Evolutionary conservation across 768 basidiomycete genomes (phyloP), one percentile per base, ranked within the genome.

Genomic region (Paxillus rubicundulus): DNA sequence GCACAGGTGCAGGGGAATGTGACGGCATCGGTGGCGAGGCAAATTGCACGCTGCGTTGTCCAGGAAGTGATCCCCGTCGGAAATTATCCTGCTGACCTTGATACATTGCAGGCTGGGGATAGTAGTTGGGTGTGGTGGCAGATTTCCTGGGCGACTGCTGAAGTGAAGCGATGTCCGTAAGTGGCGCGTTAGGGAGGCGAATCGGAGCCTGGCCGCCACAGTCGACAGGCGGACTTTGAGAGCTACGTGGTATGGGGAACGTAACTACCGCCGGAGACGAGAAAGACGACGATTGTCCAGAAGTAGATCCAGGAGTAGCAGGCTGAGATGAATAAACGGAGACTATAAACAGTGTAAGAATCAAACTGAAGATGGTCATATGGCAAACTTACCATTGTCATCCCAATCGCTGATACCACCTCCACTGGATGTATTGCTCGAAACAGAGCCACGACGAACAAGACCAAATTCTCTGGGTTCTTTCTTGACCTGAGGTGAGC

Each of bases 321-420:
- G 71, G 69, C 18, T 65, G 58, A 4, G 78, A 79, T 16, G 63
- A 65, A 45, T 60, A 53, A 34, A 70, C 52, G 1, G 66, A 65
- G 17, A 65, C 67, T 70, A 47, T 27, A 10, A 24, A 44, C 30
- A 7, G 30, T 8, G 38, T 43, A 21, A 52, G 52, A 39, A 46
- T 40, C 32, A 14, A 13, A 9, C n/a, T 2, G 20, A 28, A 16
- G 14, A 2, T 30, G 16, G 3, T 6, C 2, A 36, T 0, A n/a
- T 5, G n/a, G 0, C 2, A 39, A 2, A 67, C 86, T 64, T 66
- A 89, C 88, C 78, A 71, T 72, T 81, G 67, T 90, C 89, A 64
- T 92, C 89, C 88, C 89, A 92, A 65, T 92, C 89, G 57, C 87
- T 89, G 51, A 56, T 54, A 9, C 75, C 77, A 40, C 77, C 81